Base-by-base conservation (phyloP, 805 yeast genomes). In the Komagataella mondaviorum region DNA sequence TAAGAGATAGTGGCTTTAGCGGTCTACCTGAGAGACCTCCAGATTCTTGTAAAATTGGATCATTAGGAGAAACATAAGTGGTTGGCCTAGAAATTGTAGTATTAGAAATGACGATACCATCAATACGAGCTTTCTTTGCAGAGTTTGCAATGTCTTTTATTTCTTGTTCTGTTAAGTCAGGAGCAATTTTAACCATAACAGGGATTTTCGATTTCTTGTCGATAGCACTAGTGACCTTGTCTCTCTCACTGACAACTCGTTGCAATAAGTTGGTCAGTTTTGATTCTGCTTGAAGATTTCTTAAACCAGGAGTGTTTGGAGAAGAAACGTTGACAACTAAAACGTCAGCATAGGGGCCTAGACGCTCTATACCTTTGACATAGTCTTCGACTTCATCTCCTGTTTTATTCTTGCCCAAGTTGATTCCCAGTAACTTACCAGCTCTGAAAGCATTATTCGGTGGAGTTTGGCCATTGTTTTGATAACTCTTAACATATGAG, bases 1-100 rank as follows among this genome's bases (percentile, higher is more conserved):
- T 69, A 53, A 91, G 70, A 1, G 96, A 73, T 50, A 80, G 71
- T 48, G 88, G 90, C 66, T 90, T 91, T 52, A 91, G 72, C 16
- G 98, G 98, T 53, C 77, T 77, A n/a, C 98, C 98, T 0, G 96
- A 86, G 45, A 91, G 76, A 1, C 98, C 98, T 53, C 98, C 98
- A 3, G 81, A 68, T 66, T 89, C 85, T 39, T 65, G 55, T 16
- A 72, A 67, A 45, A 83, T 65, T 2, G 63, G 56, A 23, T 65
- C 65, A 18, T 67, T 55, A 6, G 90, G 78, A 46, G 75, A 70
- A 59, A 90, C 70, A 3, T 63, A 57, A 0, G 71, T 70, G 8
- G 51, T 54, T 8, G 96, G 96, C 63, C 98, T 80, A 60, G 83
- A 83, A 54, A 90, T 78, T 0, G 98, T 91, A 20, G 98, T 91